Conservation (phyloP, 257 asterid genomes). For the Ilex asprella region DNA sequence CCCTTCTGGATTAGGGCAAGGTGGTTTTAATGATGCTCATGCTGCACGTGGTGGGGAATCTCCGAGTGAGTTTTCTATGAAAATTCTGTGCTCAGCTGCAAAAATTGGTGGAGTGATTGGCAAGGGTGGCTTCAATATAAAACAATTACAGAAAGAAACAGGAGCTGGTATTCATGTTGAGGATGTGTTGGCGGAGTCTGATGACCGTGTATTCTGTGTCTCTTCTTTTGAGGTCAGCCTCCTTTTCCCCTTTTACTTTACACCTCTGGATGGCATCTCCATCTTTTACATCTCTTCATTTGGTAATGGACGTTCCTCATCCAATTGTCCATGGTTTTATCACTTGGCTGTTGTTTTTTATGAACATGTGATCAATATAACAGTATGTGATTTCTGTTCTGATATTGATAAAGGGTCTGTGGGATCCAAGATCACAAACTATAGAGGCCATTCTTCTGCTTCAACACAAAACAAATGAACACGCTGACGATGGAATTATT, state of each 20-base stretch:
- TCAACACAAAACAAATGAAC: constrained; percentile 56
- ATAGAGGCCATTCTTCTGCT: constrained; percentile 73
- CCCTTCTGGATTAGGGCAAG: constrained; percentile 39
- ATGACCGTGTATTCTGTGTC: constrained; percentile 66
- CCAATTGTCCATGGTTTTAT: no score
- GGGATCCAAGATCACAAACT: constrained; percentile 62
- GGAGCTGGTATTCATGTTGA: constrained; percentile 67
- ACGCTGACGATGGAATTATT: constrained; percentile 58
- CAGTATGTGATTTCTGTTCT: no score
- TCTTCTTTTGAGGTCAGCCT: constrained; percentile 60
- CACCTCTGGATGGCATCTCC: neutral
- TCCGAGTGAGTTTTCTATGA: constrained; percentile 55
- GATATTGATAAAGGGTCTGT: constrained; percentile 32
- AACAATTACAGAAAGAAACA: constrained; percentile 60
- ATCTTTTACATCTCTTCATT: no score
- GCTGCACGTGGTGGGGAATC: constrained; percentile 39
- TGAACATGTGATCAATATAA: no score
- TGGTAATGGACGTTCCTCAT: no score
- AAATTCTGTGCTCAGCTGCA: constrained; percentile 63
- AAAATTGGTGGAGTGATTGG: constrained; percentile 84
- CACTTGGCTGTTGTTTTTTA: no score
- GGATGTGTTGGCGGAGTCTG: constrained; percentile 37
- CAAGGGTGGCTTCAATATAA: constrained; percentile 67
- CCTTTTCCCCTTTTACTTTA: constrained; percentile 10
- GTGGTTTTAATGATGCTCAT: constrained; percentile 45